phyloP scores from a whole-genome alignment of 345 rosid genomes.

The Laguncularia racemosa region DNA sequence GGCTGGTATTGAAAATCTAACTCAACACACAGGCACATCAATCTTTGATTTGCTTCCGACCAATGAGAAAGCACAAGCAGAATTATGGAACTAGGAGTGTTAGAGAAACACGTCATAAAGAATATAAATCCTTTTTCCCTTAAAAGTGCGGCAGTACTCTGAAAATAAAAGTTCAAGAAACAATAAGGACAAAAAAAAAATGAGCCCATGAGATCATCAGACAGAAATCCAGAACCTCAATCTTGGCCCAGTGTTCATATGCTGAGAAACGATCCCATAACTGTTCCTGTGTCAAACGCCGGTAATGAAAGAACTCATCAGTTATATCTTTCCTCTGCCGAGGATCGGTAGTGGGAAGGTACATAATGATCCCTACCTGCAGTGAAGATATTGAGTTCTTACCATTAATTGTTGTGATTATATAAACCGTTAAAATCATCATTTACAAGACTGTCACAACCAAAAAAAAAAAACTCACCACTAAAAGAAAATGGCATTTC shows the following conservation, averaged over 20 bases:
- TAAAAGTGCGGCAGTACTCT: background rate
- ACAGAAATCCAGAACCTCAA: slow-evolving; percentile 55
- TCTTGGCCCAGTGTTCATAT: slow-evolving; percentile 96
- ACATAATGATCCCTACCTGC: slow-evolving; percentile 98
- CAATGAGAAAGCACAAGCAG: no score
- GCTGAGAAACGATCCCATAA: slow-evolving; percentile 84
- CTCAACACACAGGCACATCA: no score
- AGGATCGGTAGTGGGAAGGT: slow-evolving; percentile 87
- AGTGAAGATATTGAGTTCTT: slow-evolving; percentile 2
- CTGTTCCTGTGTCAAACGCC: slow-evolving; percentile 50
- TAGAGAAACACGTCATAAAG: no score
- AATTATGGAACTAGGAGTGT: no score
- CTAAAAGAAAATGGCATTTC: no score
- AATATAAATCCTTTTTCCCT: no score
- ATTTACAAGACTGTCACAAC: no score
- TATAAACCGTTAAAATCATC: no score
- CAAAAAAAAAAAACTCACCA: no score
- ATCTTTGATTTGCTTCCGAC: no score
- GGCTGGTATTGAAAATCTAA: no score
- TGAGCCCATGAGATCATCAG: slow-evolving; percentile 3
- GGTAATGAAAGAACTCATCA: slow-evolving; percentile 85
- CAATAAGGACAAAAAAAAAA: background rate
- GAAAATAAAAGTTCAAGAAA: background rate
- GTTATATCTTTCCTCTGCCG: slow-evolving; percentile 96
- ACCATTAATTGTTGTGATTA: no score